Percentiles rank a stretch among this genome's conserved stretches.
Conservation (phyloP, 176 grass and related monocot species). For the Cenchrus purpureus region DNA sequence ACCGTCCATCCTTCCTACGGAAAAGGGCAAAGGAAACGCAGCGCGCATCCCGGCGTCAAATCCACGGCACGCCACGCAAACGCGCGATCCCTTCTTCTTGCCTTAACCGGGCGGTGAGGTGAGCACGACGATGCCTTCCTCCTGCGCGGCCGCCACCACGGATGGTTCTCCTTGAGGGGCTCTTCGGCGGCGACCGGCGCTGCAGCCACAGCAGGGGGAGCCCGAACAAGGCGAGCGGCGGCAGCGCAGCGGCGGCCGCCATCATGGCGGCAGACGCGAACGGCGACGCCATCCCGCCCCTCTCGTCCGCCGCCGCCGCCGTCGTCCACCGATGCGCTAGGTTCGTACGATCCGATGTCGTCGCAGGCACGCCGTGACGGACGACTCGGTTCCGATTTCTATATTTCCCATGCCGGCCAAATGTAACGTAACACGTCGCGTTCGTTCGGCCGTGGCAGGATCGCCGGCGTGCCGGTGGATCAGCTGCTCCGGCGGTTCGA, state of each 20-base stretch:
- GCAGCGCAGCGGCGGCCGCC: not conserved
- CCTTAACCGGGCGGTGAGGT: not conserved
- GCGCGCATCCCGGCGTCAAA: not conserved
- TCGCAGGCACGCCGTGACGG: not conserved
- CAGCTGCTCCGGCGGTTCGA: constrained; percentile 62
- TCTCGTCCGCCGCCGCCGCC: constrained; percentile 72
- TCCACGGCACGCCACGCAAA: constrained; percentile 26
- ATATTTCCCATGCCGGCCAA: not conserved
- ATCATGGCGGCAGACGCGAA: constrained; percentile 44
- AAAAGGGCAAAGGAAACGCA: constrained; percentile 10
- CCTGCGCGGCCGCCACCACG: constrained; percentile 24
- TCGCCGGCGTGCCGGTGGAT: constrained; percentile 58
- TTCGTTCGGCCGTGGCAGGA: constrained; percentile 46
- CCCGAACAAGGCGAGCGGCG: not conserved
- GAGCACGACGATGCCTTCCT: constrained; percentile 23
- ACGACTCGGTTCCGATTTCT: not conserved
- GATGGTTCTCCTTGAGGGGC: constrained; percentile 70
- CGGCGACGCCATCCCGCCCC: constrained; percentile 45
- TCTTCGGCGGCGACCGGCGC: constrained; percentile 40
- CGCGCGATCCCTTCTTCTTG: not conserved
- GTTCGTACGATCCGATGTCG: constrained; percentile 29
- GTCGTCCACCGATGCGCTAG: constrained; percentile 67
- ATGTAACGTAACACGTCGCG: not conserved
- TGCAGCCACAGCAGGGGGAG: not conserved
- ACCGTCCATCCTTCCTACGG: not conserved